Percentiles rank a stretch among this genome's conserved stretches.
These are phyloP conservation scores for Naumovozyma baii DNA, from an alignment of 805 yeast genomes.

Conservation along the genomic window DNA sequence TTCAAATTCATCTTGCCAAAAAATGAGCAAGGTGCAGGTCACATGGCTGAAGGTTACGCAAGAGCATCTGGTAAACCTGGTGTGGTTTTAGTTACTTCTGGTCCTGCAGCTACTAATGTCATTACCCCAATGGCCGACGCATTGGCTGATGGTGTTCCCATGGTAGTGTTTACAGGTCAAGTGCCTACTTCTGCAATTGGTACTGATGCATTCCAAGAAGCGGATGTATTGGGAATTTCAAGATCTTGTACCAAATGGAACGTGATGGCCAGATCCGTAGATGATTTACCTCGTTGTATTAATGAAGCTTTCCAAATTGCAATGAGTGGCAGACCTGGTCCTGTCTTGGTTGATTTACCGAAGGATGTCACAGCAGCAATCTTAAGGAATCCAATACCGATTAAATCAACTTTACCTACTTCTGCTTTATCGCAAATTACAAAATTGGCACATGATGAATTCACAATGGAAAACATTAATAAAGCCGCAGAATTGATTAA, in stretches of 20 bases:
- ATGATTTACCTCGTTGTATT: slow-evolving; percentile 89
- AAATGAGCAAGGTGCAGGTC: slow-evolving; percentile 99
- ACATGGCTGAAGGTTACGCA: slow-evolving; percentile 99
- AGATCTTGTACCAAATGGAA: slow-evolving; percentile 98
- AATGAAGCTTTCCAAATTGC: slow-evolving; percentile 98
- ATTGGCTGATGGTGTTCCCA: slow-evolving; percentile 91
- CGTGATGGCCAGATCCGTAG: slow-evolving; percentile 92
- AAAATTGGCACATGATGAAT: slow-evolving; percentile 57
- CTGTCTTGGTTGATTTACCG: slow-evolving; percentile 94
- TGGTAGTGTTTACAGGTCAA: slow-evolving; percentile 95
- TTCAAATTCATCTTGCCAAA: slow-evolving; percentile 88
- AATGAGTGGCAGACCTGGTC: slow-evolving; percentile 93
- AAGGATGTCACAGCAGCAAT: slow-evolving; percentile 95
- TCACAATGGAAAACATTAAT: slow-evolving; percentile 61
- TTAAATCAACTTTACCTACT: slow-evolving; percentile 63
- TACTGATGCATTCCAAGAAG: slow-evolving; percentile 98
- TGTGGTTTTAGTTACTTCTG: slow-evolving; percentile 95
- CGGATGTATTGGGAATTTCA: slow-evolving; percentile 94
- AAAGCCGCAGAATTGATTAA: slow-evolving; percentile 74
- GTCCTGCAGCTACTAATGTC: slow-evolving; percentile 98
- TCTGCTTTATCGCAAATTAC: slow-evolving; percentile 62
- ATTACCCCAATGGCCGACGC: slow-evolving; percentile 99
- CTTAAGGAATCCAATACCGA: slow-evolving; percentile 77
- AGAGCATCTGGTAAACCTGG: slow-evolving; percentile 94
- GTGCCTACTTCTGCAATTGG: slow-evolving; percentile 94